Base-by-base conservation (phyloP, 768 basidiomycete species). In the Psilocybe subaeruginosa region DNA sequence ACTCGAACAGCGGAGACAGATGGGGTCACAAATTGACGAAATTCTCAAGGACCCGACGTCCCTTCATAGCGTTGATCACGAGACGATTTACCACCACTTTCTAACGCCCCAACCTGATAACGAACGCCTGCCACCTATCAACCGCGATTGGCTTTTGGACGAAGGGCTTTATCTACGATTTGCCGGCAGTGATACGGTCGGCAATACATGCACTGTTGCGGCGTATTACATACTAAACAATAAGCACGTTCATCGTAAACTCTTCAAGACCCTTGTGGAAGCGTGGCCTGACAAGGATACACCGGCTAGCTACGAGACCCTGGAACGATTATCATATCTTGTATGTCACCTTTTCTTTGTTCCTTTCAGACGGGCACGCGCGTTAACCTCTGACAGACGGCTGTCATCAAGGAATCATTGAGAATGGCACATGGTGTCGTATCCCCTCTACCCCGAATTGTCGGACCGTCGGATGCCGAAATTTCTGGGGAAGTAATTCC, bases 291-390 rank as follows among this genome's bases (percentile, higher is more conserved):
- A 79, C 16, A 68, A 69, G 23, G 72, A 78, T 6, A 31, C 55
- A n/a, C 58, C 54, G 3, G 64, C 76, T 4, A 61, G 67, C 3
- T 72, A 72, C 29, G 79, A 80, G 59, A 70, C 59, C 2, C 65
- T 82, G 46, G 80, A 83, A 64, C 79, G 77, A 61, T 47, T 83
- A 35, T 78, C 81, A 14, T 83, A 81, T 64, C 70, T 83, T n/a
- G 80, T 82, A 58, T 63, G 78, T 66, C 17, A 19, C 8, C 19
- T 31, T n/a, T 19, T 14, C 11, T 43, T 19, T 60, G 14, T 16
- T 12, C 41, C 41, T 56, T 58, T 35, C 16, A 48, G 6, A 30
- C 5, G 23, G 16, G 30, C 51, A 35, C 48, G 50, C 60, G 54
- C 27, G 54, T 45, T 55, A 30, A 47, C 60, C 56, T 53, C 23